Evolutionary conservation across 768 basidiomycete genomes (phyloP).

Genomic region (Amanita pseudoporphyria): DNA sequence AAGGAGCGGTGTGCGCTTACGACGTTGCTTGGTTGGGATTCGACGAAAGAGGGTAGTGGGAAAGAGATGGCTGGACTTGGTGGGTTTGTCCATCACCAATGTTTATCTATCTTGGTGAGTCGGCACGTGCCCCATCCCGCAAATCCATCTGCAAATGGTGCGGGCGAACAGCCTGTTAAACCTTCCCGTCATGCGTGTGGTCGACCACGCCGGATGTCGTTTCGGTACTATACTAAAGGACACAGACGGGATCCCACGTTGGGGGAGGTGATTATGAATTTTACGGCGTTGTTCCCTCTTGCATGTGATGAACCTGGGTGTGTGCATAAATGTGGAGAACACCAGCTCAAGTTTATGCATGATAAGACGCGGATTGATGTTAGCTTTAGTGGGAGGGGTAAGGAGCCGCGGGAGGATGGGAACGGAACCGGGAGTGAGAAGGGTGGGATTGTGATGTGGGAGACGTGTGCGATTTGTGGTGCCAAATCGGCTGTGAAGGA

Average conservation of each 20-base stretch:
- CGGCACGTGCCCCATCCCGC: conserved; percentile 4
- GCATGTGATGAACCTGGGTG: conserved; percentile 30
- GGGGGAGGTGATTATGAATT: conserved; percentile 31
- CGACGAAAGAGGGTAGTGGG: conserved; percentile 27
- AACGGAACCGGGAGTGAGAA: background rate
- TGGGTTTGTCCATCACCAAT: conserved; percentile 53
- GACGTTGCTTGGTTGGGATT: conserved; percentile 55
- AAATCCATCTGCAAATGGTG: conserved; percentile 4
- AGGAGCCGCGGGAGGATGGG: conserved; percentile 9
- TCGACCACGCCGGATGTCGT: conserved; percentile 40
- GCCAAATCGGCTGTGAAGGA: conserved; percentile 20
- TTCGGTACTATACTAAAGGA: conserved; percentile 31
- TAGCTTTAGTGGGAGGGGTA: conserved; percentile 10
- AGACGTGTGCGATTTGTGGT: conserved; percentile 39
- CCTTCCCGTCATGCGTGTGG: conserved; percentile 28
- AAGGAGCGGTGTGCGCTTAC: conserved; percentile 46
- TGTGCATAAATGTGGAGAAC: conserved; percentile 25
- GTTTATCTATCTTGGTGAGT: conserved; percentile 37
- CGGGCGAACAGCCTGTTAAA: conserved; percentile 9
- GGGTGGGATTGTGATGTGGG: conserved; percentile 36
- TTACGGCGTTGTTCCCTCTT: conserved; percentile 20
- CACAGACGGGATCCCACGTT: conserved; percentile 25
- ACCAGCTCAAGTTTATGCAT: conserved; percentile 37
- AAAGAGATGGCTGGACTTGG: conserved; percentile 37
- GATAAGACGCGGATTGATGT: conserved; percentile 22